Conservation (phyloP, 1,284 basidiomycete genomes). For the Cryptococcus wingfieldii region DNA sequence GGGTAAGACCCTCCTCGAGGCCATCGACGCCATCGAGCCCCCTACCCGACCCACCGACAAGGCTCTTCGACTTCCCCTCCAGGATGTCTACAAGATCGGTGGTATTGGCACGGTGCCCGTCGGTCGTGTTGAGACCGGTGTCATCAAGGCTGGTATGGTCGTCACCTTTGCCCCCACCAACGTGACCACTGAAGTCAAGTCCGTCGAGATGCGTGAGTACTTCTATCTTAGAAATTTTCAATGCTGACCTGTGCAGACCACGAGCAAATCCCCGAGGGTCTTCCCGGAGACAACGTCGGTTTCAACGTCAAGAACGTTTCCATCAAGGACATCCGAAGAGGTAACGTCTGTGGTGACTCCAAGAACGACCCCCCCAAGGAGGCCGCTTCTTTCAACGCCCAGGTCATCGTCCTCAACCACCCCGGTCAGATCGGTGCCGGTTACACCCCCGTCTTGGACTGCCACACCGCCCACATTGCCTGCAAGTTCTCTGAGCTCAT, state of each 20-base stretch:
- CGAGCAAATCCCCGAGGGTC: slow-evolving; percentile 94
- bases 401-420: slow-evolving; percentile 99
- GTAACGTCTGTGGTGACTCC: slow-evolving; percentile 97
- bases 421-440: slow-evolving; percentile 93
- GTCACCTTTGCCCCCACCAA: slow-evolving; percentile 94
- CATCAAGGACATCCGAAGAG: slow-evolving; percentile 99
- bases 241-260: slow-evolving; percentile 71
- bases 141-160: slow-evolving; percentile 99
- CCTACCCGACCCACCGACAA: slow-evolving; percentile 96
- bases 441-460: slow-evolving; percentile 92
- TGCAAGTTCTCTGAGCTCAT: slow-evolving; percentile 98
- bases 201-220: slow-evolving; percentile 97
- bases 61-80: slow-evolving; percentile 99
- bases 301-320: slow-evolving; percentile 77
- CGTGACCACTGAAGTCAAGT: slow-evolving; percentile 99
- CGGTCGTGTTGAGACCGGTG: slow-evolving; percentile 99
- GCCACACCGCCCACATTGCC: slow-evolving; percentile 96
- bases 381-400: slow-evolving; percentile 98
- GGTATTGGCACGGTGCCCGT: slow-evolving; percentile 99
- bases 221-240: slow-evolving; percentile 70
- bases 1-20: slow-evolving; percentile 99
- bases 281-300: slow-evolving; percentile 93
- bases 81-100: slow-evolving; percentile 99
- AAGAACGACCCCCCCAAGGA: slow-evolving; percentile 99
- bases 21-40: slow-evolving; percentile 99